A percentile compares a stretch with the other conserved stretches of the same genome.
Conservation (phyloP, 768 basidiomycete species). For the Mycena galericulata region DNA sequence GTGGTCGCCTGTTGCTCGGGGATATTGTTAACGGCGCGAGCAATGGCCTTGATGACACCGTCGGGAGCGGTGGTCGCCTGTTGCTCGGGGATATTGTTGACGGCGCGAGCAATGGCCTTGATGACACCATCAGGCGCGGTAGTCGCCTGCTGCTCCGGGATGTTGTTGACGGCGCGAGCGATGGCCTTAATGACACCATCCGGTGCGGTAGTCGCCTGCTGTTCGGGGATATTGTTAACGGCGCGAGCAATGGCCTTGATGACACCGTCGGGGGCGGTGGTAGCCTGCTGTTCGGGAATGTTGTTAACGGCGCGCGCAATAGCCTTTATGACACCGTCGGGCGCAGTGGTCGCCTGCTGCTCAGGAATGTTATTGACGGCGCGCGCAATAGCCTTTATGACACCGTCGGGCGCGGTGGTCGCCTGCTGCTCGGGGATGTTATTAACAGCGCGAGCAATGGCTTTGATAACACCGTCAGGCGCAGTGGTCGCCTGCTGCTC, state of each 20-base stretch:
- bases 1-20: too few relatives aligned
- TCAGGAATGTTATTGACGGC: neutral
- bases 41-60: too few relatives aligned
- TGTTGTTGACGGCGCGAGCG: slow-evolving; percentile 41
- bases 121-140: slow-evolving; percentile 32
- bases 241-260: slow-evolving; percentile 39
- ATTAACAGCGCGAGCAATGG: neutral
- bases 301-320: slow-evolving; percentile 37
- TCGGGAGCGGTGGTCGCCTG: too few relatives aligned
- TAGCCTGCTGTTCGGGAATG: slow-evolving; percentile 33
- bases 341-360: neutral
- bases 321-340: neutral
- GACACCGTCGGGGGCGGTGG: slow-evolving; percentile 45
- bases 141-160: too few relatives aligned
- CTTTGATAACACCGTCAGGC: neutral
- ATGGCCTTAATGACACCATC: slow-evolving; percentile 52
- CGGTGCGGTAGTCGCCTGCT: slow-evolving; percentile 49
- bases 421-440: neutral
- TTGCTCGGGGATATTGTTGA: slow-evolving; percentile 26
- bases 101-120: slow-evolving; percentile 49
- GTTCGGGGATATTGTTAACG: slow-evolving; percentile 44
- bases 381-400: neutral
- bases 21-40: too few relatives aligned
- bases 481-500: neutral
- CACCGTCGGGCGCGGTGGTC: neutral